Conservation (phyloP, 805 yeast species). For the Yarrowia sp. region DNA sequence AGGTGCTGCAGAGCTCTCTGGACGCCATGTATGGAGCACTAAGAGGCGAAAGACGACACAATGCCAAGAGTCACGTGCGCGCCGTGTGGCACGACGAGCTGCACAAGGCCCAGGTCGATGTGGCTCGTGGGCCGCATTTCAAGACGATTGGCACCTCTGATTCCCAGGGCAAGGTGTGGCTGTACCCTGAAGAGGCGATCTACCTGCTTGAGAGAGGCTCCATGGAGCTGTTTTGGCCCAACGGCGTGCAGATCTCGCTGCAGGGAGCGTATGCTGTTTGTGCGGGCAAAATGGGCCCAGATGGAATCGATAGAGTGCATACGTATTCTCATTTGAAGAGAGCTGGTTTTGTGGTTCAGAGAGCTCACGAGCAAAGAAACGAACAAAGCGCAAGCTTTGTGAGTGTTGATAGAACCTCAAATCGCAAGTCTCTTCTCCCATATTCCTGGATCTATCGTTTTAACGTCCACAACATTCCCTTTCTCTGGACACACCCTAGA, state of each 20-base stretch:
- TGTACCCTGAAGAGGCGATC: slow-evolving; percentile 71
- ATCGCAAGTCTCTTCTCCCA: background rate
- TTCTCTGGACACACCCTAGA: slow-evolving; percentile 12
- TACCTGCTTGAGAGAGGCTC: slow-evolving; percentile 85
- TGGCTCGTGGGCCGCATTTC: slow-evolving; percentile 76
- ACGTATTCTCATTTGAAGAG: slow-evolving; percentile 79
- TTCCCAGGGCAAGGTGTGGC: slow-evolving; percentile 56
- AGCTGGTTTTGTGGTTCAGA: slow-evolving; percentile 72
- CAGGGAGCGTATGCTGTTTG: slow-evolving; percentile 68
- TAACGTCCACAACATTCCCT: slow-evolving; percentile 26
- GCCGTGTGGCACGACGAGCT: slow-evolving; percentile 57
- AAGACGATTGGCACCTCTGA: slow-evolving; percentile 73
- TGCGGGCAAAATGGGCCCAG: slow-evolving; percentile 50
- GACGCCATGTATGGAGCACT: slow-evolving; percentile 78
- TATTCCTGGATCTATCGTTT: slow-evolving; percentile 23
- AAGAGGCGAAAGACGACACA: slow-evolving; percentile 48
- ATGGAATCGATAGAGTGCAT: slow-evolving; percentile 60
- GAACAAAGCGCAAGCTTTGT: too few relatives aligned
- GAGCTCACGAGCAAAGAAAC: background rate
- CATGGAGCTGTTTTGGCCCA: slow-evolving; percentile 53
- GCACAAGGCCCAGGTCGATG: slow-evolving; percentile 52
- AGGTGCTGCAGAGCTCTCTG: slow-evolving; percentile 60
- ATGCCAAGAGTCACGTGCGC: slow-evolving; percentile 57
- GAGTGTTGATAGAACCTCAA: too few relatives aligned
- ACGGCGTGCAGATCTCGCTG: slow-evolving; percentile 59